Base-by-base conservation (phyloP, 768 basidiomycete genomes). In the Chalciporus sphaerocephalus region DNA sequence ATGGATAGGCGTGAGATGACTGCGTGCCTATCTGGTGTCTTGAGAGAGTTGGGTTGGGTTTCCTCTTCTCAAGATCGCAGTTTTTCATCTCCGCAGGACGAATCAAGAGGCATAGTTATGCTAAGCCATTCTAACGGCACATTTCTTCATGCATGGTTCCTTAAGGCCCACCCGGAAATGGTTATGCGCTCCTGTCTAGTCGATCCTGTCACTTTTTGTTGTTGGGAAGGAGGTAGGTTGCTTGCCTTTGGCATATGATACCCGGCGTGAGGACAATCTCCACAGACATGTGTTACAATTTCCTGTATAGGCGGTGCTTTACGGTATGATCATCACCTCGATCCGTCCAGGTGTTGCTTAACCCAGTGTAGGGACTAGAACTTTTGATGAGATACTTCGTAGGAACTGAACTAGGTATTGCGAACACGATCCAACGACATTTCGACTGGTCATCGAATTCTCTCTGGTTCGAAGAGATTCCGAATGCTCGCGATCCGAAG, bases 121-220 rank as follows among this genome's bases (percentile, higher is more conserved):
- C 53, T 95, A 44, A 92, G 88, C 61, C 94, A 96, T 67, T 94
- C 91, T 42, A 93, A 95, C 57, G 88, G 89, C 1, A 84, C 87
- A 25, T 92, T 91, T 57, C 69, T 76, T 1, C 93, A 96, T 62
- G 85, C 86, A 5, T 96, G 94, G 94, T 72, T 94, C 61, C 69
- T 96, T 37, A 96, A 95, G 64, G 76, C 76, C 16, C 72, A 82
- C 43, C 84, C 90, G 1, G 67, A 77, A 16, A 73, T 95, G 55
- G 69, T 86, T 37, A 68, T 70, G 1, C 77, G 92, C 3, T 92
- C 85, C 8, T 92, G 89, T 60, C 92, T 96, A 58, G 85, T 93
- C 24, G 94, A 98, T 59, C 92, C 94, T 8, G 85, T 88, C 22
- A 80, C 85, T 0, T 91, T 93, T 65, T 93, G 91, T 64, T 81